phyloP scores from a whole-genome alignment of 139 green algal species.

The Chlamydomonas asymmetrica region DNA sequence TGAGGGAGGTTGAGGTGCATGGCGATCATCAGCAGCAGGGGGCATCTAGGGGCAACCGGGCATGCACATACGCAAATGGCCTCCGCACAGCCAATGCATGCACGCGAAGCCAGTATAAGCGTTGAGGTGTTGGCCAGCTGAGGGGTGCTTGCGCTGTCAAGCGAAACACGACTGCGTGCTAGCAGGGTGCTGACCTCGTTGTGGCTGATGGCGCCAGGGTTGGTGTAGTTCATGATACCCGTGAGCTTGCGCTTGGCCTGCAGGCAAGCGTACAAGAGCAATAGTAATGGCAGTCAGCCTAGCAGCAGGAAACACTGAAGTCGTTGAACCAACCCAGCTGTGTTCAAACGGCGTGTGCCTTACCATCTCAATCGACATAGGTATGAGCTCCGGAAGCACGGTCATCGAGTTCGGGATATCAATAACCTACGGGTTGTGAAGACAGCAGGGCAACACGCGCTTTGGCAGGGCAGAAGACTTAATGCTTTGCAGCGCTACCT shows the following conservation, averaged over 20 bases:
- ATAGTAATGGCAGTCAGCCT: neutral
- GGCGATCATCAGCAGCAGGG: neutral
- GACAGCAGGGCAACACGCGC: too few relatives aligned
- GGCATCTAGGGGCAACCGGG: neutral
- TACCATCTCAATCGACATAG: conserved; percentile 90
- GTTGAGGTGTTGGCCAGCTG: neutral
- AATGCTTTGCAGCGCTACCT: too few relatives aligned
- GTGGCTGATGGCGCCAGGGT: conserved; percentile 94
- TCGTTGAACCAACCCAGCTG: too few relatives aligned
- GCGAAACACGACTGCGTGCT: neutral
- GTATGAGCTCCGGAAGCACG: conserved; percentile 94
- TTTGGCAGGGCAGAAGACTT: too few relatives aligned
- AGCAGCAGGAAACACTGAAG: too few relatives aligned
- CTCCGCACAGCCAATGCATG: too few relatives aligned
- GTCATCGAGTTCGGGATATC: conserved; percentile 98
- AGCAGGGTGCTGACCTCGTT: conserved; percentile 90
- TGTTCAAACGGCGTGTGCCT: neutral
- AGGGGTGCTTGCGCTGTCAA: neutral
- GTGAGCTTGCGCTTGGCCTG: conserved; percentile 82
- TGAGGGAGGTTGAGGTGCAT: neutral
- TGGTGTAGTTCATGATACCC: conserved; percentile 99
- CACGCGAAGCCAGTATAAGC: too few relatives aligned
- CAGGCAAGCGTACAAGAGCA: neutral
- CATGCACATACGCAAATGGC: too few relatives aligned
- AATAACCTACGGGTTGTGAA: conserved; percentile 60